phyloP scores from a whole-genome alignment of 2,329 filamentous ascomycete genomes.

The Pseudocercospora vitis region DNA sequence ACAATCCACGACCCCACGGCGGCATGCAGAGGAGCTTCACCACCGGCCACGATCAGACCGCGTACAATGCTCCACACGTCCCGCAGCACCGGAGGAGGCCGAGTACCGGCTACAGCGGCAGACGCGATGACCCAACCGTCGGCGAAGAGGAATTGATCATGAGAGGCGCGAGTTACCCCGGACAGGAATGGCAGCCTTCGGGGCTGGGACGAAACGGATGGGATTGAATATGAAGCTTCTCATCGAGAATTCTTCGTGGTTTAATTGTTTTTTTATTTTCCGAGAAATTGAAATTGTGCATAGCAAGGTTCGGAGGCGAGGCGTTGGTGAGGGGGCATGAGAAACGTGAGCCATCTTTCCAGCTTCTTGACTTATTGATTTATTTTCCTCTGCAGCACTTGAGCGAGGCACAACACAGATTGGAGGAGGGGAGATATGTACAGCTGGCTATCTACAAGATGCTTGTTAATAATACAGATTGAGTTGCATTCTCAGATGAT shows the following conservation, averaged over 20 bases:
- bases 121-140: conserved; percentile 32
- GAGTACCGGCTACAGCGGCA: conserved; percentile 28
- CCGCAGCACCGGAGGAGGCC: conserved; percentile 14
- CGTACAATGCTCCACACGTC: conserved; percentile 1
- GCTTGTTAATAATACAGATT: too few species aligned
- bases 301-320: too few species aligned
- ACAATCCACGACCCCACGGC: background rate
- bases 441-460: background rate
- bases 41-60: background rate
- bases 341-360: too few species aligned
- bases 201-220: background rate
- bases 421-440: background rate
- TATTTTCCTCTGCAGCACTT: too few species aligned
- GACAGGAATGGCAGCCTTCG: conserved; percentile 67
- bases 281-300: too few species aligned
- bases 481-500: too few species aligned
- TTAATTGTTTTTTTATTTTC: too few species aligned
- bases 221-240: too few species aligned
- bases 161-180: conserved; percentile 68
- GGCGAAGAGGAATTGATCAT: conserved; percentile 46
- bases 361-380: too few species aligned
- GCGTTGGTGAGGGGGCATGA: background rate
- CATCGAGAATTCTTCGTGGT: too few species aligned
- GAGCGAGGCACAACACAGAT: background rate
- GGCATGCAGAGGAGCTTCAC: conserved; percentile 1